Evolutionary conservation across 1,284 basidiomycete genomes (phyloP).

Genomic region (Ceratobasidium sp.): DNA sequence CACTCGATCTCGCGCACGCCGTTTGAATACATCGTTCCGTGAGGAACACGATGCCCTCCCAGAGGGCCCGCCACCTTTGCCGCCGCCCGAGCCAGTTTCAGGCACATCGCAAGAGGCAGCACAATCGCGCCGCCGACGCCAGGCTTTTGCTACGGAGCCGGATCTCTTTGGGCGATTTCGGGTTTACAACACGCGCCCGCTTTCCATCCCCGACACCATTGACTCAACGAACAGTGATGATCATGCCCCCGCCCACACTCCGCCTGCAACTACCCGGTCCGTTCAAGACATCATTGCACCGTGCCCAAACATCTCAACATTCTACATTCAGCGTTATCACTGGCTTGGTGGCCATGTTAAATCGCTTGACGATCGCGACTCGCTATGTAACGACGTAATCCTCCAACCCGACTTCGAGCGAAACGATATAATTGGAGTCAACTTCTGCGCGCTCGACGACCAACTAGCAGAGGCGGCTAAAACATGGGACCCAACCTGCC

Average conservation of each 20-base stretch:
- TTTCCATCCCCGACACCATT: not conserved
- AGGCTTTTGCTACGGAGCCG: not conserved
- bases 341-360: slow-evolving; percentile 19
- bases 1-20: no score
- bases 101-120: no score
- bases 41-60: no score
- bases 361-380: not conserved
- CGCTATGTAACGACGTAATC: not conserved
- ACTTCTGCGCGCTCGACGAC: not conserved
- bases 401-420: slow-evolving; percentile 4
- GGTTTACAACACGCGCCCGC: not conserved
- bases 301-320: slow-evolving; percentile 22
- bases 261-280: no score
- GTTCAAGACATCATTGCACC: not conserved
- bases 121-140: not conserved
- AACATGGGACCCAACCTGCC: slow-evolving; percentile 3
- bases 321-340: slow-evolving; percentile 1
- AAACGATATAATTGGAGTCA: not conserved
- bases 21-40: no score
- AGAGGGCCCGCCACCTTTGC: no score
- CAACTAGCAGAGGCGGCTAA: not conserved
- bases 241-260: no score
- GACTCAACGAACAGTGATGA: not conserved
- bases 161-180: slow-evolving; percentile 2
- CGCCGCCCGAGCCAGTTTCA: no score